Evolutionary conservation across 352 stramenopile genomes (phyloP).

Genomic region (Elongisporangium anandrum): DNA sequence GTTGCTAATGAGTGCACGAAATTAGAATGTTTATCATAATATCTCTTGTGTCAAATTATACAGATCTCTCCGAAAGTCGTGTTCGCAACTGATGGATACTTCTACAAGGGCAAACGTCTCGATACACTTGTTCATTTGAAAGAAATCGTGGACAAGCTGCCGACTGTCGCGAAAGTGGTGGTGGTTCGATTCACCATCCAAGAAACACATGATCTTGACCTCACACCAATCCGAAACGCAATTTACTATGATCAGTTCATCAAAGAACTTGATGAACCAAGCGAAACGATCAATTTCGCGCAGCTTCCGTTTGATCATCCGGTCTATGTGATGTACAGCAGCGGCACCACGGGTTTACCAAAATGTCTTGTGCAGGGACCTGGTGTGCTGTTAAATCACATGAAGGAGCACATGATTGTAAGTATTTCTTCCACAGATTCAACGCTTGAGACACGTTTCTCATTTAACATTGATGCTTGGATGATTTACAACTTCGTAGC

Average conservation of each 20-base stretch:
- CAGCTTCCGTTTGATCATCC: conserved; percentile 84
- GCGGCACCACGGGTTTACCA: conserved; percentile 78
- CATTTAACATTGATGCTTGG: background rate
- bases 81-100: conserved; percentile 72
- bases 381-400: conserved; percentile 70
- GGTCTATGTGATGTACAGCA: conserved; percentile 88
- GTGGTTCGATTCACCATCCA: conserved; percentile 62
- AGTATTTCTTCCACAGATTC: conserved; percentile 5
- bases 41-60: background rate
- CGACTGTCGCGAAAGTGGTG: conserved; percentile 58
- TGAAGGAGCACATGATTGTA: conserved; percentile 79
- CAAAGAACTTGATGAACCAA: conserved; percentile 7
- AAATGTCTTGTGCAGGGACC: conserved; percentile 86
- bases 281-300: conserved; percentile 50
- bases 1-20: background rate
- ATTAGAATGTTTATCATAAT: background rate
- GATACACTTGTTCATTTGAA: conserved; percentile 56
- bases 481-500: conserved; percentile 14
- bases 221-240: conserved; percentile 47
- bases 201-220: conserved; percentile 44
- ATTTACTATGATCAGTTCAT: conserved; percentile 60
- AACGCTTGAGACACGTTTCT: background rate
- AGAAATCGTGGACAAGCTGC: conserved; percentile 57
- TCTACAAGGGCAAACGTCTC: conserved; percentile 72
- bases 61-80: conserved; percentile 74